Base-by-base conservation (phyloP, 1,139 yeast genomes). In the Geotrichum bryndzae region DNA sequence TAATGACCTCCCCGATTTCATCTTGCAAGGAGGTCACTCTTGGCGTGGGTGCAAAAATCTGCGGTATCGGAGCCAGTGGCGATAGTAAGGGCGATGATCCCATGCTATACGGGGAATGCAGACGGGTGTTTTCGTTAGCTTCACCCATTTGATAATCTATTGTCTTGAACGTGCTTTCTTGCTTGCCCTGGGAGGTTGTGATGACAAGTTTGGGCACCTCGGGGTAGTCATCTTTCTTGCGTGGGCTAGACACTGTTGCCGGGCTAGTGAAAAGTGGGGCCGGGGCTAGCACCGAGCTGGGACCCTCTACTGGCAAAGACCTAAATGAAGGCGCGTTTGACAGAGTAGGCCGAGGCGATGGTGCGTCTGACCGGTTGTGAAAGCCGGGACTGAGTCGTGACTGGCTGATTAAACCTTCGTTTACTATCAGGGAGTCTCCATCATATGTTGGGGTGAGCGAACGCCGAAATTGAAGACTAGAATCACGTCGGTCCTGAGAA, bases 121-220 rank as follows among this genome's bases (percentile, higher is more conserved):
- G 15, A 27, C 29, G 18, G 8, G 53, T 2, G 25, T n/a, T 1
- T n/a, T 50, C 25, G 7, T 22, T 23, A 1, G 52, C n/a, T 22
- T 5, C 33, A 23, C n/a, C 15, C 52, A 22, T 10, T 7, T 23
- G 10, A 15, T 50, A 53, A 22, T n/a, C 6, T 4, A 53, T 50
- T 10, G 56, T 11, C 29, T 53, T 31, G 22, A 35, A 38, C 0
- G 10, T 11, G 25, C 45, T 50, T 27, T 29, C 41, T 15, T 29
- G 38, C 8, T 51, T 45, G 29, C 27, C 57, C 1, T 54, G 56
- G 31, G 55, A 58, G 15, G 60, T 63, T 2, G 66, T 59, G 11
- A 66, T 61, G 4, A 64, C 52, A 11, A 66, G 56, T 29, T 56
- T 64, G 1, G 67, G 68, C 15, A 46, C 29, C 13, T n/a, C 29